Conservation (phyloP, 768 basidiomycete genomes). For the Clitopilus hobsonii region DNA sequence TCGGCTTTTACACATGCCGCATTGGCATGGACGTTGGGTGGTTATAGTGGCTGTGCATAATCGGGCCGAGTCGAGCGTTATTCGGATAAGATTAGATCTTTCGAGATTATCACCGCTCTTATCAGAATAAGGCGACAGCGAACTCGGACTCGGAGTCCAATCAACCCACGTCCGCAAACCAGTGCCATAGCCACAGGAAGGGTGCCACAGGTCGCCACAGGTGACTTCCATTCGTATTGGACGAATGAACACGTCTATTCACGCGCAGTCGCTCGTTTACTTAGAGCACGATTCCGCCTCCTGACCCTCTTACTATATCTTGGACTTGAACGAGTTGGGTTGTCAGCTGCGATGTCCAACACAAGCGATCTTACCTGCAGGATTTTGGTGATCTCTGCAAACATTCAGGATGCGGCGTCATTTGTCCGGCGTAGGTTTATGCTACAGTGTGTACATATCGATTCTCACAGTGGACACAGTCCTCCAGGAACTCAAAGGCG, state of each 20-base stretch:
- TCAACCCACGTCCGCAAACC: neutral
- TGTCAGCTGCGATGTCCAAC: neutral
- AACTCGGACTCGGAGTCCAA: no score
- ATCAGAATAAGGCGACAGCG: no score
- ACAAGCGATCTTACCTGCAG: slow-evolving; percentile 17
- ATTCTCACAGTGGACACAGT: neutral
- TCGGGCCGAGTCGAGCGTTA: no score
- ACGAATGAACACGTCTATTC: neutral
- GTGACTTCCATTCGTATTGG: neutral
- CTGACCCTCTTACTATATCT: no score
- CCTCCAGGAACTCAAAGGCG: neutral
- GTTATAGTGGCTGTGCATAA: no score
- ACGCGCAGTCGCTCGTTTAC: no score
- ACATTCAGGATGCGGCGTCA: slow-evolving; percentile 19
- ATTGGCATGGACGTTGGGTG: no score
- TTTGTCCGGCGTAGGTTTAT: slow-evolving; percentile 25
- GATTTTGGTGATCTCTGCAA: slow-evolving; percentile 27
- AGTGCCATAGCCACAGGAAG: neutral
- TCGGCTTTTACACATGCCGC: no score
- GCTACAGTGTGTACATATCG: neutral
- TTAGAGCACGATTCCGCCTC: no score
- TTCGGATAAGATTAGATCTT: neutral
- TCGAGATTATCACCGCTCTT: neutral
- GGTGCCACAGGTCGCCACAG: neutral
- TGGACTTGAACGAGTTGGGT: no score